Evolutionary conservation across 129 eudicot species (phyloP).

Genomic region (Arctium minus): DNA sequence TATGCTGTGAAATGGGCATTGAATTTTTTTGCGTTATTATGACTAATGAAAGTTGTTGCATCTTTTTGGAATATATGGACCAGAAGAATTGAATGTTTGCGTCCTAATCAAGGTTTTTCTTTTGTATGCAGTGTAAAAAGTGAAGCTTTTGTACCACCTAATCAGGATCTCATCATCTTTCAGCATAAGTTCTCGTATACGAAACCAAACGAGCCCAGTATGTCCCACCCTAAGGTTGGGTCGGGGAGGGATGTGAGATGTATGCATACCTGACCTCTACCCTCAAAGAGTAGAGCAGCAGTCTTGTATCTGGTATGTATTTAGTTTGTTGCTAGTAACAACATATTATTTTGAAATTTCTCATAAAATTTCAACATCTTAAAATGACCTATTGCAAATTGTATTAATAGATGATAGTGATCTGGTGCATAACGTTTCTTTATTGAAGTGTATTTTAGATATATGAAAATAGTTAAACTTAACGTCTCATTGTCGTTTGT

Average conservation of each 20-base stretch:
- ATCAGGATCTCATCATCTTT: conserved; percentile 9
- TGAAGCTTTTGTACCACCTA: not conserved
- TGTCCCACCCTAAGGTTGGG: not conserved
- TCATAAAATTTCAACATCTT: not conserved
- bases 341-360: not conserved
- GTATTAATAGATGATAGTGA: not conserved
- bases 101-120: not conserved
- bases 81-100: not conserved
- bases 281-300: not conserved
- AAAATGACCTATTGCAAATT: not conserved
- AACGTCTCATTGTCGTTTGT: too few relatives aligned
- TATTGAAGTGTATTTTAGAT: too few relatives aligned
- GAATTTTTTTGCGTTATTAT: not conserved
- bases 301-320: conserved; percentile 10
- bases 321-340: not conserved
- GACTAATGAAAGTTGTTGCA: not conserved
- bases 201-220: not conserved
- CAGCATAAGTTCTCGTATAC: not conserved
- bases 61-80: not conserved
- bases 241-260: not conserved
- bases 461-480: not conserved
- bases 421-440: too few relatives aligned
- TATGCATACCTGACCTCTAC: not conserved
- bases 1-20: not conserved
- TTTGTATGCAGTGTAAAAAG: not conserved